Percentiles rank a stretch among this genome's conserved stretches.
phyloP scores from a whole-genome alignment of 2,329 filamentous ascomycete genomes.

The Septoria petroselini region DNA sequence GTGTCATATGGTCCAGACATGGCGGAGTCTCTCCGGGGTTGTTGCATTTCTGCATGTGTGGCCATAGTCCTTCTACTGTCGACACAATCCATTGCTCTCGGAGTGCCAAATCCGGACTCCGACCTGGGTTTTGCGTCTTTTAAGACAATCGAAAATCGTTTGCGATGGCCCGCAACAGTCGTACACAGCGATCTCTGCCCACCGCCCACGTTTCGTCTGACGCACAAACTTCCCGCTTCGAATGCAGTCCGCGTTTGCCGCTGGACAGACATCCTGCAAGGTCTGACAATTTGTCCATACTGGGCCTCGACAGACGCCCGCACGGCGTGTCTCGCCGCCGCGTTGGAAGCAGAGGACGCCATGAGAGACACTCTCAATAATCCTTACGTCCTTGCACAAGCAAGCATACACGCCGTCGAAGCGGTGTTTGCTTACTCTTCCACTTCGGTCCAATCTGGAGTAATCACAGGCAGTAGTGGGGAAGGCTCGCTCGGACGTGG shows the following conservation, averaged over 20 bases:
- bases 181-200: constrained; percentile 13
- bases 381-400: not conserved
- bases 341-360: constrained; percentile 1
- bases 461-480: not conserved
- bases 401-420: too few species aligned
- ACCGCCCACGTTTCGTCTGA: constrained; percentile 8
- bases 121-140: not conserved
- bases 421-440: too few species aligned
- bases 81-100: not conserved
- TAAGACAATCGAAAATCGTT: constrained; percentile 4
- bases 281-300: not conserved
- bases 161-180: constrained; percentile 15
- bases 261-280: not conserved
- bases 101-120: not conserved
- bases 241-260: constrained; percentile 5
- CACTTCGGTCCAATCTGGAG: too few species aligned
- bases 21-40: constrained; percentile 19
- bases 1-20: constrained; percentile 13
- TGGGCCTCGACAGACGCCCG: not conserved
- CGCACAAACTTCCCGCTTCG: constrained; percentile 9
- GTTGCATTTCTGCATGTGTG: constrained; percentile 3
- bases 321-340: constrained; percentile 2
- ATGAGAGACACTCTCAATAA: constrained; percentile 1
- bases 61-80: constrained; percentile 13
- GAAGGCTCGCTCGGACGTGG: not conserved